Evolutionary conservation across 371 early-diverging fungal genomes (phyloP).

Genomic region (Coemansia sp.): DNA sequence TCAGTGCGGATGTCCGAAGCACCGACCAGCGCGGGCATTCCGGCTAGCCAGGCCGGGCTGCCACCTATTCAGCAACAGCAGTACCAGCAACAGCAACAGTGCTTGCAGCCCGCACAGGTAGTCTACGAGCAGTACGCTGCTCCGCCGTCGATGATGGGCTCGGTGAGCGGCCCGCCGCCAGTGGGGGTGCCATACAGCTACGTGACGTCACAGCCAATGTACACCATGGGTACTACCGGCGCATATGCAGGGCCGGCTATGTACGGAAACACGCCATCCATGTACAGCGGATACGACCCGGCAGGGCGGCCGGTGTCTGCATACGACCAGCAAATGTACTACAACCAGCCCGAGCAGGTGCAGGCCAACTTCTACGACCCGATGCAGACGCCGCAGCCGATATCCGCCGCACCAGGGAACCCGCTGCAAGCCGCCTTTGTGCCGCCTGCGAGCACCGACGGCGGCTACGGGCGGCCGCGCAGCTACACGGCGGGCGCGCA

Average conservation of each 20-base stretch:
- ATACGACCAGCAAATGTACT: constrained; percentile 8
- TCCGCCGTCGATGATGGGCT: background rate
- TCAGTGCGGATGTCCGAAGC: constrained; percentile 4
- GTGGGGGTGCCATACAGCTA: constrained; percentile 2
- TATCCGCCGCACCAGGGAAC: background rate
- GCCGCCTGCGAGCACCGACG: constrained; percentile 13
- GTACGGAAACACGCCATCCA: constrained; percentile 1
- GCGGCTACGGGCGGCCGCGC: constrained; percentile 22
- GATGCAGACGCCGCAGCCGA: background rate
- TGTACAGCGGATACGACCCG: constrained; percentile 25
- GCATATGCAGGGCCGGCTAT: constrained; percentile 1
- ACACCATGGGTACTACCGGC: background rate
- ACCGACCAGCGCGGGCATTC: background rate
- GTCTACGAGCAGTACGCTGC: constrained; percentile 16
- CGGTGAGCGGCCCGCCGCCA: background rate
- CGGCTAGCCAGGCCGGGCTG: background rate
- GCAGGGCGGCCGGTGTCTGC: constrained; percentile 28
- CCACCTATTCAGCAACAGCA: background rate
- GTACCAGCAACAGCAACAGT: constrained; percentile 11
- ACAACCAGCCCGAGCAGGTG: constrained; percentile 10
- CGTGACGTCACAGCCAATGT: constrained; percentile 1
- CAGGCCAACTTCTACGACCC: constrained; percentile 28
- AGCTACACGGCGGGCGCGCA: constrained; percentile 32
- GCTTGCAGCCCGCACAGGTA: constrained; percentile 8
- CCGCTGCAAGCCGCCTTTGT: background rate